Conservation (phyloP, 345 rosid species). For the Turritis glabra region DNA sequence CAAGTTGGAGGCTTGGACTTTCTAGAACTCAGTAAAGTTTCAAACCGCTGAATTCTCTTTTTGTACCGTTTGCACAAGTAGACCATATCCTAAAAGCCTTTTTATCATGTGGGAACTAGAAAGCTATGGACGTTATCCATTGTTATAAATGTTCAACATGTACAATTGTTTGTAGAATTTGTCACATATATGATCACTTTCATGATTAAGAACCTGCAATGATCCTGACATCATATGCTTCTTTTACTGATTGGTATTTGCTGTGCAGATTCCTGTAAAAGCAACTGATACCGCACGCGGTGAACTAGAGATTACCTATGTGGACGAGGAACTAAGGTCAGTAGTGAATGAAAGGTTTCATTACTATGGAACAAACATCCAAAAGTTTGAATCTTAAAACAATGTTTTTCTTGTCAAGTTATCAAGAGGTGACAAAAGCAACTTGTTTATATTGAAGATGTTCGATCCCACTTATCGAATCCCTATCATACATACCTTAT, state of each 20-base stretch:
- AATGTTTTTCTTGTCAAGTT: slow-evolving; percentile 45
- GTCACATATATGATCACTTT: not conserved
- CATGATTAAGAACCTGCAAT: not conserved
- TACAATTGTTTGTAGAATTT: not conserved
- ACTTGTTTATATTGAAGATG: slow-evolving; percentile 90
- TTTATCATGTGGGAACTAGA: not conserved
- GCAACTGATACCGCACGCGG: slow-evolving; percentile 69
- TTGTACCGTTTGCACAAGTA: not conserved
- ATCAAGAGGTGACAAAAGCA: slow-evolving; percentile 91
- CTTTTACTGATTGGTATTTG: not conserved
- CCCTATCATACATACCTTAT: slow-evolving; percentile 38
- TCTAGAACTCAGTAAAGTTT: slow-evolving; percentile 69
- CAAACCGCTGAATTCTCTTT: not conserved
- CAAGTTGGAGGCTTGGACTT: slow-evolving; percentile 95
- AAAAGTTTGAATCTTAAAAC: not conserved
- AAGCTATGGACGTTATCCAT: not conserved
- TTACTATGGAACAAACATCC: not conserved
- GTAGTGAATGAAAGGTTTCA: slow-evolving; percentile 30
- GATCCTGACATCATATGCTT: not conserved
- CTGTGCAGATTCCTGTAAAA: slow-evolving; percentile 52
- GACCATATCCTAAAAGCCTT: not conserved
- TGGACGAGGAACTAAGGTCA: slow-evolving; percentile 61
- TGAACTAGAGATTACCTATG: slow-evolving; percentile 60
- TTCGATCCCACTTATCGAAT: slow-evolving; percentile 80
- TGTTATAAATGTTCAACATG: not conserved